Conservation (phyloP, 2,329 filamentous ascomycete species). For the Ceratocystis smalleyi region DNA sequence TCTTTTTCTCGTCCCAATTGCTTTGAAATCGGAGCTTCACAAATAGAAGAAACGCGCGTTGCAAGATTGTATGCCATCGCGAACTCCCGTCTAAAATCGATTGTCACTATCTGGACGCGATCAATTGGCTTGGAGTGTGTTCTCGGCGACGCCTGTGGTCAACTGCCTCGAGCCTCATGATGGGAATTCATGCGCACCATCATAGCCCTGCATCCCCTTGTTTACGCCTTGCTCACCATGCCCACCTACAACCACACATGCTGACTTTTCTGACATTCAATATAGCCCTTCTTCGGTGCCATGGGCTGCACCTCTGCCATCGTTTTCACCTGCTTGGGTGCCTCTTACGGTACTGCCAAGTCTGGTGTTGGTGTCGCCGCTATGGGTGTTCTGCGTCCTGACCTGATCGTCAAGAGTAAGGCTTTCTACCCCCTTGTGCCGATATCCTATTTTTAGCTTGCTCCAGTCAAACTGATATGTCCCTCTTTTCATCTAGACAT, state of each 20-base stretch:
- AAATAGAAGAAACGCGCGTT: background rate
- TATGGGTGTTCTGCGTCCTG: constrained; percentile 94
- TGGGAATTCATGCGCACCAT: too few relatives aligned
- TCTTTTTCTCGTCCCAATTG: too few relatives aligned
- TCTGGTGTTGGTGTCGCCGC: constrained; percentile 96
- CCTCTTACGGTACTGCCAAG: constrained; percentile 97
- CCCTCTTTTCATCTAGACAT: constrained; percentile 49
- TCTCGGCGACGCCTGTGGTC: constrained; percentile 20
- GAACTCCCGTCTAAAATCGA: background rate
- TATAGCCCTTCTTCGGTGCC: constrained; percentile 81
- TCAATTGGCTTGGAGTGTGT: background rate
- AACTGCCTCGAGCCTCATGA: background rate
- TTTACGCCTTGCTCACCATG: background rate
- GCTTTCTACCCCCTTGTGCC: background rate
- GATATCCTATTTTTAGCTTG: too few relatives aligned
- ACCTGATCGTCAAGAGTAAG: constrained; percentile 97
- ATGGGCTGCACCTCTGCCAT: constrained; percentile 97
- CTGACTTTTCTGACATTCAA: constrained; percentile 18
- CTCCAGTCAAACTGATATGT: too few relatives aligned
- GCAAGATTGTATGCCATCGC: background rate
- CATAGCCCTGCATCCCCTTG: too few relatives aligned
- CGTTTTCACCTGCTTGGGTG: constrained; percentile 91
- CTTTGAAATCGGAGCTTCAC: background rate
- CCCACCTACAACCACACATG: constrained; percentile 20
- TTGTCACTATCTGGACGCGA: background rate